Base-by-base conservation (phyloP, 2,329 filamentous ascomycete genomes). In the Raffaelea albimanens region DNA sequence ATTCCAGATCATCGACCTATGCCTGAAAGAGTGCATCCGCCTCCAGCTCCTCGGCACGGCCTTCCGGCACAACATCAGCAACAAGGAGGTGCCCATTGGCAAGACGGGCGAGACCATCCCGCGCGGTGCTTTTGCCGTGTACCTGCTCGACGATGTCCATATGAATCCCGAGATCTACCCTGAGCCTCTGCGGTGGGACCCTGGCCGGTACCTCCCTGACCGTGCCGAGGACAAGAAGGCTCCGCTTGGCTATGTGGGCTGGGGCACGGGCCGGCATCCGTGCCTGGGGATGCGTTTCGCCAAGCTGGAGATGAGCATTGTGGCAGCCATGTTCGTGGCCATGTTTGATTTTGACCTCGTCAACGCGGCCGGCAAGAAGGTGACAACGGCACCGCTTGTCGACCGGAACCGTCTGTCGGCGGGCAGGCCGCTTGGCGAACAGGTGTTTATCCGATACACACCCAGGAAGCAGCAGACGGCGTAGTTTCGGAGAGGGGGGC, bases 21-120 rank as follows among this genome's bases (percentile, higher is more conserved):
- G 69, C 41, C 61, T 80, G 34, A 66, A 68, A 38, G 77, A 81
- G 51, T 67, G 66, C 14, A 76, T 81, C 49, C 69, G 76, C 3
- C 53, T 80, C 21, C 68, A 69, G 29, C 53, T 69, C 8, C 58
- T 66, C 0, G 76, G 76, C 5, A 63, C 67, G 1, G 64, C 66
- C 0, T 73, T 80, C 56, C 66, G 77, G 7, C 71, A 69, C 57
- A 81, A 80, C 54, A 60, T 63, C 9, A 68, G 65, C 31, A 67
- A 66, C 16, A 61, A 59, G 20, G 64, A 70, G 34, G 59, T 80
- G 5, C 60, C 63, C 2, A 68, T 75, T 21, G 53, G 52, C 22
- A 44, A 48, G n/a, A 39, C 46, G 2, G 52, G 52, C 5, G 69
- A 76, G 53, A 63, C 78, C 8, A 67, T 81, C 19, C 76, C 76